Evolutionary conservation across 495 filamentous ascomycete genomes (phyloP).

Genomic region (Niebla homalea): DNA sequence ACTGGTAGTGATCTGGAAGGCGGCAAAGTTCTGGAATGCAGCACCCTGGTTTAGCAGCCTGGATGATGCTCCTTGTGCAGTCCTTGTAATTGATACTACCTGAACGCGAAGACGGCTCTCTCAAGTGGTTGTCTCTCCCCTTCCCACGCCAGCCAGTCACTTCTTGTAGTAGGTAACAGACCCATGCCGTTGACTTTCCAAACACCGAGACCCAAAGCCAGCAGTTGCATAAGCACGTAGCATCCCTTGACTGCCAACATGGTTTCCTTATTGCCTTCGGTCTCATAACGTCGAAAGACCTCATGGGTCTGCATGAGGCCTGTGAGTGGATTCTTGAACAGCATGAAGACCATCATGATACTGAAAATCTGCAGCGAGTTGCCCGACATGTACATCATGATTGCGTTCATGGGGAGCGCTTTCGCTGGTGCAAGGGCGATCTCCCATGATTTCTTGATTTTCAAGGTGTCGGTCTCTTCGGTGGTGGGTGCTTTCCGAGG

Average conservation of each 20-base stretch:
- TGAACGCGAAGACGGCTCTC: slow-evolving; percentile 44
- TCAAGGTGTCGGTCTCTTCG: slow-evolving; percentile 83
- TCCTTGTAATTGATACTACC: too few species aligned
- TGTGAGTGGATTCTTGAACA: slow-evolving; percentile 91
- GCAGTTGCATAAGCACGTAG: slow-evolving; percentile 75
- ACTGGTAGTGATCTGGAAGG: too few species aligned
- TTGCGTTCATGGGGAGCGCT: slow-evolving; percentile 89
- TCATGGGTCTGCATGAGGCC: slow-evolving; percentile 65
- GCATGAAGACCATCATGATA: slow-evolving; percentile 99
- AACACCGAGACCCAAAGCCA: slow-evolving; percentile 70
- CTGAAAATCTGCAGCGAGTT: slow-evolving; percentile 97
- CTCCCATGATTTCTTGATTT: slow-evolving; percentile 99
- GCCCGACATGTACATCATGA: slow-evolving; percentile 99
- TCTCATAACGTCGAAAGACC: slow-evolving; percentile 80
- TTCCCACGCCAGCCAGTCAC: slow-evolving; percentile 95
- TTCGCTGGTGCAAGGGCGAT: slow-evolving; percentile 89
- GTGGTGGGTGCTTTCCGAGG: slow-evolving; percentile 47
- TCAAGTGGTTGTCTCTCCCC: slow-evolving; percentile 64
- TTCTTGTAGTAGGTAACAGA: slow-evolving; percentile 81
- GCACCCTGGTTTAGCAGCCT: too few species aligned
- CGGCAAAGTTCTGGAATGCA: too few species aligned
- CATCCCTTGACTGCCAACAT: slow-evolving; percentile 70
- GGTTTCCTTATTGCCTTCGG: slow-evolving; percentile 56
- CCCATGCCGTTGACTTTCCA: slow-evolving; percentile 99
- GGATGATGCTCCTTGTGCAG: too few species aligned